These are phyloP conservation scores for Boeremia lycopersici DNA, from an alignment of 2,329 filamentous ascomycete genomes.

Conservation along the genomic window DNA sequence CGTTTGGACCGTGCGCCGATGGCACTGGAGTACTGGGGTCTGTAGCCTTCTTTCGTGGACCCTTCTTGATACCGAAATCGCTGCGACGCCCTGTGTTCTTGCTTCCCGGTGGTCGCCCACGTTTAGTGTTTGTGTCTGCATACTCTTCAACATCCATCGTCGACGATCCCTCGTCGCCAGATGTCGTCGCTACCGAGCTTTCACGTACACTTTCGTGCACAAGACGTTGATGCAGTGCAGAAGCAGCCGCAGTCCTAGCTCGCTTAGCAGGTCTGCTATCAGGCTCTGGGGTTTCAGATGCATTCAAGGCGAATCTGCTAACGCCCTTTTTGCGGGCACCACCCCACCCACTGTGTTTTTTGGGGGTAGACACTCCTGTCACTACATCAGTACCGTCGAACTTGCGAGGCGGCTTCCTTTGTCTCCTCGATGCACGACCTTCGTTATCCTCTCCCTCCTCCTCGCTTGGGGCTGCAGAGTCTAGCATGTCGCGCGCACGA, in stretches of 20 bases:
- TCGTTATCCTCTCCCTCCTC: constrained; percentile 46
- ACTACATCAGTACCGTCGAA: constrained; percentile 43
- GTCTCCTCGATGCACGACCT: constrained; percentile 39
- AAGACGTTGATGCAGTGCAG: constrained; percentile 47
- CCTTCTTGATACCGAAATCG: constrained; percentile 58
- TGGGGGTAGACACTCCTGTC: constrained; percentile 39
- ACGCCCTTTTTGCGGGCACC: constrained; percentile 47
- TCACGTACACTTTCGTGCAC: constrained; percentile 54
- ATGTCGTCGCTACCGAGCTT: constrained; percentile 47
- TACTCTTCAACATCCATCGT: constrained; percentile 39
- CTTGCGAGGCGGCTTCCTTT: constrained; percentile 42
- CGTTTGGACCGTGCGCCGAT: constrained; percentile 30
- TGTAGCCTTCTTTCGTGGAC: constrained; percentile 49
- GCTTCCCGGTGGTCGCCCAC: constrained; percentile 51
- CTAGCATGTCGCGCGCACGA: constrained; percentile 48
- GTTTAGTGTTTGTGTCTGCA: constrained; percentile 31
- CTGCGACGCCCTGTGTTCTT: constrained; percentile 54
- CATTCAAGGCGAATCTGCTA: constrained; percentile 37
- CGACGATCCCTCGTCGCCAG: constrained; percentile 44
- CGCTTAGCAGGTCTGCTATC: constrained; percentile 40
- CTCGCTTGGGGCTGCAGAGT: constrained; percentile 46
- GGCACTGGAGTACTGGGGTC: constrained; percentile 30
- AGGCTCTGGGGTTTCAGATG: constrained; percentile 46
- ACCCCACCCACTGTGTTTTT: constrained; percentile 46
- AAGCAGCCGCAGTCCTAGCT: constrained; percentile 32